Evolutionary conservation across 2,329 filamentous ascomycete genomes (phyloP), one percentile per base, ranked within the genome.

Genomic region (Sporothrix luriei): DNA sequence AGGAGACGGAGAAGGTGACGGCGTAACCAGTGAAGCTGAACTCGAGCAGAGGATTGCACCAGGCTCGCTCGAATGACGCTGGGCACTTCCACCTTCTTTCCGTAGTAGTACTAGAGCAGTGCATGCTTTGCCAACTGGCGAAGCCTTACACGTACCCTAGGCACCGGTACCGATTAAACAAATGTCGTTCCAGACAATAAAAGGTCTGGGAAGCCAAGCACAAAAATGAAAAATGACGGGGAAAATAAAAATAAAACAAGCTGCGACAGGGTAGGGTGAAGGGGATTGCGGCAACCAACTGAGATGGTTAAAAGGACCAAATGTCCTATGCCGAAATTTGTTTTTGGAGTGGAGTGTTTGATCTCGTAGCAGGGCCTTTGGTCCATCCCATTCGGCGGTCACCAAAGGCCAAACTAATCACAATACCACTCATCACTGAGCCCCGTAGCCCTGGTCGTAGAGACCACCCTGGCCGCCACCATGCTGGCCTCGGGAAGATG

Each of bases 401-500:
- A 19, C 46, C 33, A 49, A 24, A 33, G 49, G 26, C 38, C 66
- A 64, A 46, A 5, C 46, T 57, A 38, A 33, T 38, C 7, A n/a
- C 26, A 19, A 54, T 49, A 29, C 26, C 48, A 55, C 61, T 38
- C 33, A 43, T 66, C 67, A 67, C 54, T 67, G 59, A 14, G 54
- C 52, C 49, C 67, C 66, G 40, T 80, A 82, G 75, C 80, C 79
- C 71, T 79, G 78, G 74, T 78, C 79, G 75, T 69, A 62, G 75
- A 75, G 75, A 74, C 67, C 67, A 48, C 64, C 67, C 64, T 69
- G 55, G 24, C 26, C 68, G 52, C 68, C 29, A 9, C 57, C 57
- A 21, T 52, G 75, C 74, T 78, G 77, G 84, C 88, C 88, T 83
- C 90, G 91, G 78, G 90, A 90, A 86, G 89, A 88, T 85, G 90